Base-by-base conservation (phyloP, 495 filamentous ascomycete genomes). In the Parachaetomium inaequale region DNA sequence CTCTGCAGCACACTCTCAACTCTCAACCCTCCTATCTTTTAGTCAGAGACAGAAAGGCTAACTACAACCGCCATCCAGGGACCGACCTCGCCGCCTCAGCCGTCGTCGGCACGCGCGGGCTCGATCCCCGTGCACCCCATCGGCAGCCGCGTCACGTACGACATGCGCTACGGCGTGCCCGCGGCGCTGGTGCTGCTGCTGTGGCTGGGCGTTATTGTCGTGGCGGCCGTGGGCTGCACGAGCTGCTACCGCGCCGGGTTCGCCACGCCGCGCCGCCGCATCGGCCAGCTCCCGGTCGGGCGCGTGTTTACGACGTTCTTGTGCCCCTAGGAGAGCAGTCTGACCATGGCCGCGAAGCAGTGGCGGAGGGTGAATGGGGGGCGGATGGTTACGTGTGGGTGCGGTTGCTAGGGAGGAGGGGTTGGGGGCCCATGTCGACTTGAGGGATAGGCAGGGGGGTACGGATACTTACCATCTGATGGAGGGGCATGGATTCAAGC, bases 21-120 rank as follows among this genome's bases (percentile, higher is more conserved):
- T n/a, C n/a, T n/a, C n/a, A n/a, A n/a, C n/a, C n/a, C n/a, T n/a
- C n/a, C n/a, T n/a, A n/a, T n/a, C n/a, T n/a, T n/a, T n/a, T n/a
- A n/a, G n/a, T n/a, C n/a, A n/a, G n/a, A n/a, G n/a, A n/a, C n/a
- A n/a, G n/a, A n/a, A n/a, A n/a, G n/a, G n/a, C n/a, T n/a, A n/a
- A n/a, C n/a, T n/a, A n/a, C n/a, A n/a, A n/a, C n/a, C n/a, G n/a
- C n/a, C n/a, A n/a, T n/a, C n/a, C n/a, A n/a, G n/a, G n/a, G 70
- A 78, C 78, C 0, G 77, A 81, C 52, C 29, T 72, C 3, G 66
- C 74, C 0, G 74, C 78, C 8, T 71, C 71, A 46, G 65, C 67
- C 0, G 68, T 78, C 0, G 68, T 78, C 2, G 77, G 78, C 0
- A 79, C 50, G 60, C 23, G 26, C 38, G 26, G 45, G 56, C 14